A percentile compares a stretch with the other conserved stretches of the same genome.
These are phyloP conservation scores for Cyanodermella asteris DNA, from an alignment of 2,329 filamentous ascomycete genomes.

Conservation along the genomic window DNA sequence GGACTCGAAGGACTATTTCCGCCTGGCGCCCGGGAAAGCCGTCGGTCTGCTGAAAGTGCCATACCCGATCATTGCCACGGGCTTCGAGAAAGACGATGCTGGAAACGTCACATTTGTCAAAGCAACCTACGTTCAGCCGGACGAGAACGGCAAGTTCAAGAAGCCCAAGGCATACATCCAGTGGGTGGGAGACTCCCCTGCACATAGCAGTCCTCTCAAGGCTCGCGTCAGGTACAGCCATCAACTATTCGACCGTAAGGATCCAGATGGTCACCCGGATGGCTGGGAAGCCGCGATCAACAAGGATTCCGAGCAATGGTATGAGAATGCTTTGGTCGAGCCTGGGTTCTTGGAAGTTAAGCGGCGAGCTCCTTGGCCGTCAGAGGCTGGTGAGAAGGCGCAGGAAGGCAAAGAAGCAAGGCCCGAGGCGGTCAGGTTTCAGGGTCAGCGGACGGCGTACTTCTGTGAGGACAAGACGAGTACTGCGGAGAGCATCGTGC, in stretches of 20 bases:
- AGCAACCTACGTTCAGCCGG: constrained; percentile 44
- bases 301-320: constrained; percentile 63
- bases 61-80: constrained; percentile 45
- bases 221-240: constrained; percentile 64
- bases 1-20: constrained; percentile 54
- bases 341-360: constrained; percentile 60
- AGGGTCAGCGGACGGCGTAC: constrained; percentile 74
- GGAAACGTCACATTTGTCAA: constrained; percentile 45
- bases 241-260: constrained; percentile 65
- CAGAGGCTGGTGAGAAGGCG: constrained; percentile 48
- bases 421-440: constrained; percentile 64
- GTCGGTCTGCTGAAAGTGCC: constrained; percentile 54
- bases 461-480: constrained; percentile 67
- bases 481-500: constrained; percentile 54
- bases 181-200: constrained; percentile 57
- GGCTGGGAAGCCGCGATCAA: constrained; percentile 74
- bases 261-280: constrained; percentile 54
- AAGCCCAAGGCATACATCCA: constrained; percentile 68
- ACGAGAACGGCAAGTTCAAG: constrained; percentile 37
- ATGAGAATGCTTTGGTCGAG: constrained; percentile 58
- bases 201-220: constrained; percentile 34
- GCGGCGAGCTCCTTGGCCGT: constrained; percentile 57
- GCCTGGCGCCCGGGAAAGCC: constrained; percentile 50
- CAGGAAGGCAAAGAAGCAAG: constrained; percentile 24
- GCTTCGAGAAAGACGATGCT: constrained; percentile 43